A percentile compares a stretch with the other conserved stretches of the same genome.
Evolutionary conservation across 2,329 filamentous ascomycete species (phyloP).

Genomic region (Phialocephala sp.): DNA sequence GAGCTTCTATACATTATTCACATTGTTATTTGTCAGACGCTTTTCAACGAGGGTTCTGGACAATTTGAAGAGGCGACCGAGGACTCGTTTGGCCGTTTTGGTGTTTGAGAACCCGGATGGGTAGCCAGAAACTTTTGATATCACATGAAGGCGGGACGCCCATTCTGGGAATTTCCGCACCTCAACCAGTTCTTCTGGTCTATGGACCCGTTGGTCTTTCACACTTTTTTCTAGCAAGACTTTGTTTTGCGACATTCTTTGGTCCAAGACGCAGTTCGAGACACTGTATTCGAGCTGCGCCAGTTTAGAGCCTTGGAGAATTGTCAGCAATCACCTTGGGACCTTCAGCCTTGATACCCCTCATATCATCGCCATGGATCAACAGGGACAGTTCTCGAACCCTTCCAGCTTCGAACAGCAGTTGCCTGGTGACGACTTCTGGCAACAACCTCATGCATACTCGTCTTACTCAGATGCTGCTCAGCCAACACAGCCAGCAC

Average conservation of each 20-base stretch:
- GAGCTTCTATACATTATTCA: neutral
- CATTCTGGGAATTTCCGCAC: neutral
- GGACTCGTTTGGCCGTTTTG: neutral
- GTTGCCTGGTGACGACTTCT: constrained; percentile 15
- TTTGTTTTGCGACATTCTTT: neutral
- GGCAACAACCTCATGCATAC: constrained; percentile 12
- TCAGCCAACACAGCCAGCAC: constrained; percentile 20
- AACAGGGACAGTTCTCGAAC: neutral
- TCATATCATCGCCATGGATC: neutral
- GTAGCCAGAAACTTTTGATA: constrained; percentile 16
- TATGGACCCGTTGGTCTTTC: neutral
- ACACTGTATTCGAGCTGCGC: neutral
- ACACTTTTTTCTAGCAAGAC: no score
- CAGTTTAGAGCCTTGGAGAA: neutral
- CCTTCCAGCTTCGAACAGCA: constrained; percentile 4
- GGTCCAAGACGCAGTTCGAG: neutral
- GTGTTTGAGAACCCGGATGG: constrained; percentile 27
- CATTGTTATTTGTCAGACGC: neutral
- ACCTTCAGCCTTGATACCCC: neutral
- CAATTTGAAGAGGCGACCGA: neutral
- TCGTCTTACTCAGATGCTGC: constrained; percentile 6
- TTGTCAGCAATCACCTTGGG: neutral
- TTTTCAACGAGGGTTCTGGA: neutral
- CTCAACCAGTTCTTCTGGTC: constrained; percentile 1
- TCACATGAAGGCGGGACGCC: constrained; percentile 10